phyloP scores from a whole-genome alignment of 805 yeast species.

The Candida gorgasii region DNA sequence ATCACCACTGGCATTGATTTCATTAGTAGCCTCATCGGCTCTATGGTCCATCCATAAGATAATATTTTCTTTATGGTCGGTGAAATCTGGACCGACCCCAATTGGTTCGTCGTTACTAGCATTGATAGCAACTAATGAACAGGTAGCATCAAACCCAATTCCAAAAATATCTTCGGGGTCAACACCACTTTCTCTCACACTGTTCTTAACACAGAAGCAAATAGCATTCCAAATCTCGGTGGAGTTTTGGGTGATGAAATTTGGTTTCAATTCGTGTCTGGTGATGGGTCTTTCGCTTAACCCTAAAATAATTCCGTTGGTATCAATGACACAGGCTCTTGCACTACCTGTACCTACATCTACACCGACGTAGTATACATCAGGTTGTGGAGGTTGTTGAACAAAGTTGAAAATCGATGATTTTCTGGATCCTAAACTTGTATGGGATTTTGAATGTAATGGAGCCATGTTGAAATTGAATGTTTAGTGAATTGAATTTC shows the following conservation, averaged over 20 bases:
- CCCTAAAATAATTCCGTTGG: constrained; percentile 76
- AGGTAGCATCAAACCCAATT: constrained; percentile 96
- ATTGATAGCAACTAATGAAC: constrained; percentile 83
- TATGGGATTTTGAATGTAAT: constrained; percentile 33
- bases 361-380: constrained; percentile 69
- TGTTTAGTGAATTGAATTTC: not conserved
- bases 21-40: constrained; percentile 77
- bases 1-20: constrained; percentile 79
- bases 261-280: constrained; percentile 71
- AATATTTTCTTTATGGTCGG: constrained; percentile 72
- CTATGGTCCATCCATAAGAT: constrained; percentile 99
- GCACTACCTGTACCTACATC: constrained; percentile 99
- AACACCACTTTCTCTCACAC: constrained; percentile 72
- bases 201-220: constrained; percentile 76
- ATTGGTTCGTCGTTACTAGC: constrained; percentile 67
- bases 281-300: constrained; percentile 78
- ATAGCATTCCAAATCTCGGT: constrained; percentile 90
- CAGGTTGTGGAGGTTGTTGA: constrained; percentile 43
- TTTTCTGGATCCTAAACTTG: constrained; percentile 40
- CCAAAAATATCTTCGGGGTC: constrained; percentile 72
- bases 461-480: constrained; percentile 4
- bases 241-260: constrained; percentile 81
- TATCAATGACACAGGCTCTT: constrained; percentile 87
- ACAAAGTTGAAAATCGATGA: constrained; percentile 39
- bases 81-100: constrained; percentile 90